Evolutionary conservation across 2,329 filamentous ascomycete species (phyloP).

Genomic region (Trichoderma brevicompactum): DNA sequence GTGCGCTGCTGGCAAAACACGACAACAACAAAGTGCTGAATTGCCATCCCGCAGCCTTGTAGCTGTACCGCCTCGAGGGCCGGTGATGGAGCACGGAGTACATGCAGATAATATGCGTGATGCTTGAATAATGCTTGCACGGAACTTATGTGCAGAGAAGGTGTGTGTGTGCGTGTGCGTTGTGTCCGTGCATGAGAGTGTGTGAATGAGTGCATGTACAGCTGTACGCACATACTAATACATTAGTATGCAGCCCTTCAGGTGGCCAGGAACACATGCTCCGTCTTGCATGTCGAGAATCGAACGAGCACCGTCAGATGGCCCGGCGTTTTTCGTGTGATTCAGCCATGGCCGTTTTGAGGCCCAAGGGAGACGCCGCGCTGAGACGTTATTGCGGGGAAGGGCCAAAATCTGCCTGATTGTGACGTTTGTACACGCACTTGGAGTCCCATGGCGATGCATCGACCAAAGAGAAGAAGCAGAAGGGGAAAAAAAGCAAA

Average conservation of each 20-base stretch:
- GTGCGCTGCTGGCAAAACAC: background rate
- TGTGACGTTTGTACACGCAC: background rate
- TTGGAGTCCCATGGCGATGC: background rate
- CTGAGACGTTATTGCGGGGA: conserved; percentile 1
- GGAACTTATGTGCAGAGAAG: background rate
- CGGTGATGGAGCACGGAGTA: conserved; percentile 18
- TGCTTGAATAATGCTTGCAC: background rate
- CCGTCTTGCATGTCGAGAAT: conserved; percentile 25
- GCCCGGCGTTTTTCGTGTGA: conserved; percentile 14
- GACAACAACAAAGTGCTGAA: background rate
- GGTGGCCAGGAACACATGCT: conserved; percentile 33
- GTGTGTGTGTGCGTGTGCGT: background rate
- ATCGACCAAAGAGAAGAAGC: background rate
- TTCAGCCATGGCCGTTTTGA: conserved; percentile 19
- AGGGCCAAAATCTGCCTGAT: background rate
- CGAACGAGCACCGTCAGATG: conserved; percentile 29
- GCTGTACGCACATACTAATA: conserved; percentile 11
- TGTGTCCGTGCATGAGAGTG: background rate
- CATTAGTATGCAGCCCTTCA: conserved; percentile 26
- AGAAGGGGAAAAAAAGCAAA: background rate
- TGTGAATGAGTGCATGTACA: conserved; percentile 14
- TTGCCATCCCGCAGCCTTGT: conserved; percentile 19
- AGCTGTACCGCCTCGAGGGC: conserved; percentile 26
- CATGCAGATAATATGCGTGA: conserved; percentile 29
- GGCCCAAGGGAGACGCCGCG: background rate